Conservation (phyloP, 805 yeast species). For the Wickerhamomyces canadensis region DNA sequence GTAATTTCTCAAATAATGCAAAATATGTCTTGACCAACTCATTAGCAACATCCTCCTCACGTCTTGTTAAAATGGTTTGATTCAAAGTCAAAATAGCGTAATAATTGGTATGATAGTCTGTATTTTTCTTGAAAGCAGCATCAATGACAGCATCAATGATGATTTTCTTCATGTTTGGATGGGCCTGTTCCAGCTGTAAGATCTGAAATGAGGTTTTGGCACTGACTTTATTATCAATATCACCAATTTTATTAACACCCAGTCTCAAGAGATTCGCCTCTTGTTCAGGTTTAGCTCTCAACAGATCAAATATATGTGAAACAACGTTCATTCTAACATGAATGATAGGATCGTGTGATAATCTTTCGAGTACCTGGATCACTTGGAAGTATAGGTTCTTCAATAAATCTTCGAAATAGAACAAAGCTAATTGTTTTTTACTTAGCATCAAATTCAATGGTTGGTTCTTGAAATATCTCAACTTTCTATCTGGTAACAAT, state of each 20-base stretch:
- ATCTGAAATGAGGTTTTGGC: conserved; percentile 82
- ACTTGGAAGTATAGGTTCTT: conserved; percentile 73
- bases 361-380: conserved; percentile 67
- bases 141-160: conserved; percentile 78
- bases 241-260: conserved; percentile 94
- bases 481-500: conserved; percentile 79
- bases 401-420: conserved; percentile 85
- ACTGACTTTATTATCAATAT: conserved; percentile 82
- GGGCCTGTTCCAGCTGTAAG: conserved; percentile 77
- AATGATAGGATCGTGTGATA: conserved; percentile 87
- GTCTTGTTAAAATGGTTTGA: conserved; percentile 81
- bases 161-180: conserved; percentile 91
- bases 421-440: conserved; percentile 58
- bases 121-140: conserved; percentile 63
- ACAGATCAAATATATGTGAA: conserved; percentile 70
- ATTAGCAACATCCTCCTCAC: conserved; percentile 80
- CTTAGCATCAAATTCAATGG: conserved; percentile 39
- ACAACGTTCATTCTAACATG: conserved; percentile 79
- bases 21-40: conserved; percentile 78
- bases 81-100: conserved; percentile 84
- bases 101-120: conserved; percentile 84
- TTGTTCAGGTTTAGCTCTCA: conserved; percentile 90
- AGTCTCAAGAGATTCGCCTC: conserved; percentile 84
- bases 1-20: conserved; percentile 75
- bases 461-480: conserved; percentile 75